phyloP scores from a whole-genome alignment of 345 rosid species.

The Triadica sebifera region DNA sequence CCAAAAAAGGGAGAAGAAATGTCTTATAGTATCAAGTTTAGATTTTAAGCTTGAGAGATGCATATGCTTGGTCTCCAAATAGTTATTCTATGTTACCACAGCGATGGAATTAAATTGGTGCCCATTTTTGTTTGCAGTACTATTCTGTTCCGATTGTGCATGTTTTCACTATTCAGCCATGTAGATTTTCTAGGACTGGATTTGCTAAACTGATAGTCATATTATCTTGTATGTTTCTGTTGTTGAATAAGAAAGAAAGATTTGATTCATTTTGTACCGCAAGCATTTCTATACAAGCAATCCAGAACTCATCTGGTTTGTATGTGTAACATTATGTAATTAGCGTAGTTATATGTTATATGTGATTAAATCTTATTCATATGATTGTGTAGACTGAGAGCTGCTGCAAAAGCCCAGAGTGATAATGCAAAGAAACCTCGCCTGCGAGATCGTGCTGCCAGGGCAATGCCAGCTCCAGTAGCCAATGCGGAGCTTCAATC shows the following conservation, averaged over 20 bases:
- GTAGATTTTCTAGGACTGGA: too few relatives aligned
- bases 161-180: too few relatives aligned
- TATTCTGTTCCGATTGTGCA: too few relatives aligned
- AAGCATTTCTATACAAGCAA: not conserved
- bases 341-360: not conserved
- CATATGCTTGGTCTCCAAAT: too few relatives aligned
- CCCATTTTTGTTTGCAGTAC: not conserved
- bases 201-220: too few relatives aligned
- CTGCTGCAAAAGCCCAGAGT: constrained; percentile 70
- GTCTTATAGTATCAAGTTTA: not conserved
- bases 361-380: not conserved
- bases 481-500: constrained; percentile 95
- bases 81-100: not conserved
- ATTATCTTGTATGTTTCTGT: too few relatives aligned
- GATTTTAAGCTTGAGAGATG: not conserved
- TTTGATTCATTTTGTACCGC: not conserved
- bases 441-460: constrained; percentile 60
- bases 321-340: not conserved
- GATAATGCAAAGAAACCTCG: constrained; percentile 70
- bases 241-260: too few relatives aligned
- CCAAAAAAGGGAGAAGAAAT: not conserved
- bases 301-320: not conserved
- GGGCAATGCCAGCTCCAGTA: constrained; percentile 73
- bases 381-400: constrained; percentile 49
- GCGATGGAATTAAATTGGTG: not conserved